A percentile compares a stretch with the other conserved stretches of the same genome.
These are phyloP conservation scores for Entelexis sorbosivorans DNA, from an alignment of 1,139 yeast genomes.

Conservation along the genomic window DNA sequence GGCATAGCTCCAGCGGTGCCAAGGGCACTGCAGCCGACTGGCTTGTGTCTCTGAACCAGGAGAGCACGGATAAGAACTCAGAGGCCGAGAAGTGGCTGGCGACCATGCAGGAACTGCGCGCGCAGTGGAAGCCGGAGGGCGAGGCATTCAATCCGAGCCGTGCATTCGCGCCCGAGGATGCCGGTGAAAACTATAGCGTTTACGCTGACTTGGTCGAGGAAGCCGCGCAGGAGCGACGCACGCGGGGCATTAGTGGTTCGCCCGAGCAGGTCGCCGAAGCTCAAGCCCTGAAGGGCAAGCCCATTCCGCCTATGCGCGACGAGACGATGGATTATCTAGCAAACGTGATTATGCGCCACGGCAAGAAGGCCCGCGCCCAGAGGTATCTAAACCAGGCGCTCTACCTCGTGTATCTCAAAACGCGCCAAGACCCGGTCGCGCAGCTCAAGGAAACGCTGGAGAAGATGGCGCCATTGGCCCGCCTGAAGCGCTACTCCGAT, in stretches of 20 bases:
- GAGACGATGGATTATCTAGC: slow-evolving; percentile 66
- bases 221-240: slow-evolving; percentile 8
- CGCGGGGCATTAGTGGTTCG: slow-evolving; percentile 5
- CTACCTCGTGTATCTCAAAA: slow-evolving; percentile 62
- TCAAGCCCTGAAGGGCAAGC: slow-evolving; percentile 39
- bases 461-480: slow-evolving; percentile 73
- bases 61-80: slow-evolving; percentile 32
- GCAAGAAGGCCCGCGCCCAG: slow-evolving; percentile 75
- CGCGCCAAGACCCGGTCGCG: slow-evolving; percentile 65
- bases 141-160: slow-evolving; percentile 23
- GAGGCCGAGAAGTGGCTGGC: slow-evolving; percentile 59
- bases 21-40: slow-evolving; percentile 20
- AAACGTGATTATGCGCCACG: slow-evolving; percentile 85
- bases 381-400: slow-evolving; percentile 65
- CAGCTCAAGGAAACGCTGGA: slow-evolving; percentile 67
- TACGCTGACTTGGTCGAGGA: slow-evolving; percentile 20
- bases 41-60: slow-evolving; percentile 14
- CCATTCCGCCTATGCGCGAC: slow-evolving; percentile 55
- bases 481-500: slow-evolving; percentile 65
- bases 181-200: slow-evolving; percentile 21
- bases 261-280: slow-evolving; percentile 47
- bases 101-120: slow-evolving; percentile 47
- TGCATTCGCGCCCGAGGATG: slow-evolving; percentile 28
- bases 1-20: neutral
- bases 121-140: slow-evolving; percentile 35